phyloP scores from a whole-genome alignment of 805 yeast species.

The Monosporozyma siamensis region DNA sequence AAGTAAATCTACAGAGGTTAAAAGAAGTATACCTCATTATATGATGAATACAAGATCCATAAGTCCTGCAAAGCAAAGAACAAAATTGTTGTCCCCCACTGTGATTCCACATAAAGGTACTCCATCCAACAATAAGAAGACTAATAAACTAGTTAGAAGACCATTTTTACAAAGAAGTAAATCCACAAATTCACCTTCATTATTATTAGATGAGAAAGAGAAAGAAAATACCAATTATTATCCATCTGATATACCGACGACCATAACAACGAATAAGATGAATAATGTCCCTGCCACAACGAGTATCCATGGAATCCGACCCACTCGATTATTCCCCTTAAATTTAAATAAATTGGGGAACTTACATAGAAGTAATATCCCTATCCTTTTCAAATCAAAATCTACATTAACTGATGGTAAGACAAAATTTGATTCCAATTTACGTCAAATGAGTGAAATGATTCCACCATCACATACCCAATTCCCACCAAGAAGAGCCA shows the following conservation, averaged over 20 bases:
- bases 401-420: not conserved
- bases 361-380: conserved; percentile 14
- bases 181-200: conserved; percentile 3
- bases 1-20: conserved; percentile 1
- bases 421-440: not conserved
- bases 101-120: conserved; percentile 1
- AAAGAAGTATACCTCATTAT: conserved; percentile 5
- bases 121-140: too few species aligned
- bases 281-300: not conserved
- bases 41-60: conserved; percentile 11
- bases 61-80: conserved; percentile 10
- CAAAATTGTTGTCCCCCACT: conserved; percentile 5
- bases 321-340: conserved; percentile 21
- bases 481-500: not conserved
- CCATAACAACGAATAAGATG: too few species aligned
- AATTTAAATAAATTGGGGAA: conserved; percentile 13
- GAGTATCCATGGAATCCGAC: conserved; percentile 8
- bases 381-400: conserved; percentile 10
- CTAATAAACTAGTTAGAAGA: conserved; percentile 6
- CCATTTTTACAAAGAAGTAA: conserved; percentile 10
- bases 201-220: not conserved
- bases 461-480: not conserved
- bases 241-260: too few species aligned
- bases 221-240: too few species aligned
- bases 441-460: conserved; percentile 1